Evolutionary conservation across 2,329 filamentous ascomycete species (phyloP), one percentile per base, ranked within the genome.

Genomic region (Scorias spongiosa): DNA sequence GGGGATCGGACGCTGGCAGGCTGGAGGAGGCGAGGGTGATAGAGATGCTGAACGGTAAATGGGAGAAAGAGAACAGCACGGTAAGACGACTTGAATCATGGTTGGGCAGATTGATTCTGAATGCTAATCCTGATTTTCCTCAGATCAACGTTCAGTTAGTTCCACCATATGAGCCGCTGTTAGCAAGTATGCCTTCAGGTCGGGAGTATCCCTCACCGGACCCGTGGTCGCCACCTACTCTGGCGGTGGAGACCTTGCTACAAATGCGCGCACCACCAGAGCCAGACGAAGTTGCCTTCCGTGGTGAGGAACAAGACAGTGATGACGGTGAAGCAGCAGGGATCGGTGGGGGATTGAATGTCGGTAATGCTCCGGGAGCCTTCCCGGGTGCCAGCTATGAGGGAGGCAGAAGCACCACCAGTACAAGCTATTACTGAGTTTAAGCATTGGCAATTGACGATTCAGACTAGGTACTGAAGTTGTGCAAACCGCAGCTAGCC

Each of bases 61-160:
- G 91, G 89, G 78, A 76, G 48, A 91, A 87, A 65, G 78, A 87
- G 63, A 98, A 98, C 57, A 86, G 95, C 62, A 93, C 84, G 11
- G 32, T 36, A 36, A 36, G 32, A 15, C 9, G 11, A 36, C 32
- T 3, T 36, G 32, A 15, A 5, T 36, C 11, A 36, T 5, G 3
- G 9, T 9, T 36, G 32, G 32, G 3, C 20, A 26, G 20, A 26
- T 26, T 26, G 20, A 26, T 26, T 26, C 20, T 3, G 20, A 26
- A 26, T 3, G 20, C 20, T 26, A 26, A 26, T 26, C 7, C 20
- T 26, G n/a, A 26, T 7, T 7, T 36, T 12, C 32, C 15, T 12
- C 9, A 36, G 78, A 80, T 94, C 54, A 85, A 88, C 47, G 81
- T 86, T 0, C 86, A 94, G 59, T 44, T 69, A 1, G 74, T 96